These are phyloP conservation scores for Pseudocercospora vitis DNA, from an alignment of 2,329 filamentous ascomycete species.

Conservation along the genomic window DNA sequence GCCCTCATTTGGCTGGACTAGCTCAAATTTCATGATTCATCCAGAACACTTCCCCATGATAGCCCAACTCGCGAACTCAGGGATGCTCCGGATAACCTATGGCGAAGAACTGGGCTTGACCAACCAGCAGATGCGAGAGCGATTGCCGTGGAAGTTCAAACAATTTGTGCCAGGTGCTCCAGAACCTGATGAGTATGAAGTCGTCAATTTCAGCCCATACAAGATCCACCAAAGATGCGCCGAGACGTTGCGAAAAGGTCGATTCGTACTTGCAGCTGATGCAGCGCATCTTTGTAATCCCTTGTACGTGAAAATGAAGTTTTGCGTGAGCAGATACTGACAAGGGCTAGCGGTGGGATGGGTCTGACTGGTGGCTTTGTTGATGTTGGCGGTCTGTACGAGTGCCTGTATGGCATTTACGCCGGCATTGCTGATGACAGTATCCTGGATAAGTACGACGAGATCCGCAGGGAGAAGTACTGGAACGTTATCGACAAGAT, in stretches of 20 bases:
- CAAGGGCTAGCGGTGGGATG: not conserved
- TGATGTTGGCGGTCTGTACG: not conserved
- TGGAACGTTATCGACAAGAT: not conserved
- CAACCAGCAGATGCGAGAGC: slow-evolving; percentile 26
- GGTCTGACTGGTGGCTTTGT: slow-evolving; percentile 3
- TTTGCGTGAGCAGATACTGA: not conserved
- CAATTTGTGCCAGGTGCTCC: slow-evolving; percentile 28
- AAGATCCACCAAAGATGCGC: slow-evolving; percentile 44
- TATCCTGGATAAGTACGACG: slow-evolving; percentile 1
- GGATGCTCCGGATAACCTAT: slow-evolving; percentile 45
- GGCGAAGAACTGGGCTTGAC: slow-evolving; percentile 39
- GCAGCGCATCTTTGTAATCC: slow-evolving; percentile 42
- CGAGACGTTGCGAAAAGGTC: slow-evolving; percentile 35
- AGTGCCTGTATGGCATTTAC: slow-evolving; percentile 2
- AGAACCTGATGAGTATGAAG: slow-evolving; percentile 34
- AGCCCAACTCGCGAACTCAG: slow-evolving; percentile 32
- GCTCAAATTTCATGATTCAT: slow-evolving; percentile 46
- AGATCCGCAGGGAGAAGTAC: not conserved
- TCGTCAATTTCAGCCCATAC: slow-evolving; percentile 43
- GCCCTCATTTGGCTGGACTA: slow-evolving; percentile 38
- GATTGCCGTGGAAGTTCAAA: slow-evolving; percentile 32
- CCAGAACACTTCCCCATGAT: slow-evolving; percentile 37
- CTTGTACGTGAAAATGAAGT: slow-evolving; percentile 6
- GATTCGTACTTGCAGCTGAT: slow-evolving; percentile 42
- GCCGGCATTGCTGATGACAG: not conserved